Conservation (phyloP, 306 rosid genomes). For the Casuarina glauca region DNA sequence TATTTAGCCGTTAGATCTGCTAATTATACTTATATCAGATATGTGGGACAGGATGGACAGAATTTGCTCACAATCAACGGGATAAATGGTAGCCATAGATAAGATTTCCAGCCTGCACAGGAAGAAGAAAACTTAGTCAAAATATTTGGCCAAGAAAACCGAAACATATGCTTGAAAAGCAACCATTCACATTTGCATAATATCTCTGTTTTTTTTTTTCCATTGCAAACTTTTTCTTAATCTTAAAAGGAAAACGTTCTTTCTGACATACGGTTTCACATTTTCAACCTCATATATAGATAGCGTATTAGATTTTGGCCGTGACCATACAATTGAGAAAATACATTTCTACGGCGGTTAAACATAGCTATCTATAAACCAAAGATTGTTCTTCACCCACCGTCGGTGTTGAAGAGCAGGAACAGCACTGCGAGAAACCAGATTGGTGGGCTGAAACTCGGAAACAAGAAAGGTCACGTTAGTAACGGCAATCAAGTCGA, state of each 20-base stretch:
- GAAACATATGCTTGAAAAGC: no score
- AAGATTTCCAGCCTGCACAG: slow-evolving; percentile 69
- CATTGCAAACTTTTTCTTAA: no score
- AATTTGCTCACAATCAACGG: slow-evolving; percentile 78
- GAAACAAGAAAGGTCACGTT: background rate
- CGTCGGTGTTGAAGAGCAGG: slow-evolving; percentile 75
- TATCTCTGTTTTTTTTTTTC: no score
- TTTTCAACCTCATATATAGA: background rate
- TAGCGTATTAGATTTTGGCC: no score
- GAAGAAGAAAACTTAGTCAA: background rate
- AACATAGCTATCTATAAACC: background rate
- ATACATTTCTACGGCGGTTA: background rate
- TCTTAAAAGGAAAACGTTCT: background rate
- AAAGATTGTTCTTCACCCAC: slow-evolving; percentile 28
- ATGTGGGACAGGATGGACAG: background rate
- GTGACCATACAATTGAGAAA: no score
- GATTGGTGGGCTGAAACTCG: slow-evolving; percentile 61
- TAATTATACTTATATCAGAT: background rate
- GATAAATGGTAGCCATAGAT: slow-evolving; percentile 77
- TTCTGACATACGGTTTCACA: background rate
- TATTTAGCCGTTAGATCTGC: slow-evolving; percentile 2
- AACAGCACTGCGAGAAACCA: slow-evolving; percentile 80
- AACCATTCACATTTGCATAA: no score
- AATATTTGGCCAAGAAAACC: background rate
- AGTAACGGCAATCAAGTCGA: no score